phyloP scores from a whole-genome alignment of 768 basidiomycete genomes.

The Agrocybe praecox region DNA sequence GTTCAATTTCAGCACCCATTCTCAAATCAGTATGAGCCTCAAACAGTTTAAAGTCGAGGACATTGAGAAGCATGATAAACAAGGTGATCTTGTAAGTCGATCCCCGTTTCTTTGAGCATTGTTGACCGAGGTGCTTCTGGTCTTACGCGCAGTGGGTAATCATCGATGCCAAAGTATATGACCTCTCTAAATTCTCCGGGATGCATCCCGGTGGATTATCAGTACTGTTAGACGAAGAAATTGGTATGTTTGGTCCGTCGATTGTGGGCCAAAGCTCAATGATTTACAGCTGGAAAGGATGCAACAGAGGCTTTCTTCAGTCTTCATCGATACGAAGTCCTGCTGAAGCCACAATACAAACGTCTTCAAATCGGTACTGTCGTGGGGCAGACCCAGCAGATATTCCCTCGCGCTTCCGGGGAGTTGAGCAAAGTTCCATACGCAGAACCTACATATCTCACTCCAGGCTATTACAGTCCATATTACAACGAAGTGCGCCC shows the following conservation, averaged over 20 bases:
- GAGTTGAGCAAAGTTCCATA: constrained; percentile 79
- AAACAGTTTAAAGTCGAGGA: constrained; percentile 1
- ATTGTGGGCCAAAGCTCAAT: background rate
- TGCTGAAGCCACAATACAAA: constrained; percentile 72
- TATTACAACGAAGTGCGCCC: constrained; percentile 69
- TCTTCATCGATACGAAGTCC: constrained; percentile 84
- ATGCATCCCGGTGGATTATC: constrained; percentile 83
- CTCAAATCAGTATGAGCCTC: background rate
- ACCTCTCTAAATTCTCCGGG: constrained; percentile 75
- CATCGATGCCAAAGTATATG: constrained; percentile 83
- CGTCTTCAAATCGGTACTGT: constrained; percentile 76
- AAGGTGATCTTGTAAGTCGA: constrained; percentile 5
- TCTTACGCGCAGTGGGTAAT: constrained; percentile 69
- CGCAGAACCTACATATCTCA: constrained; percentile 86
- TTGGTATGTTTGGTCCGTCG: constrained; percentile 47
- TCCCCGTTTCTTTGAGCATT: background rate
- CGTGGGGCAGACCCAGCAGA: constrained; percentile 57
- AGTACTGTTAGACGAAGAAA: constrained; percentile 73
- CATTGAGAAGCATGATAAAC: background rate
- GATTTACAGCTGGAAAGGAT: constrained; percentile 72
- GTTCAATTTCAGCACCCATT: background rate
- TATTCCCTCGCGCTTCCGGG: constrained; percentile 54
- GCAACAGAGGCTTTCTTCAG: constrained; percentile 88
- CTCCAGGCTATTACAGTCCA: constrained; percentile 66
- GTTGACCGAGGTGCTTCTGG: background rate